A percentile compares a stretch with the other conserved stretches of the same genome.
These are phyloP conservation scores for Chaetomium fimeti DNA, from an alignment of 495 filamentous ascomycete species.

Conservation along the genomic window DNA sequence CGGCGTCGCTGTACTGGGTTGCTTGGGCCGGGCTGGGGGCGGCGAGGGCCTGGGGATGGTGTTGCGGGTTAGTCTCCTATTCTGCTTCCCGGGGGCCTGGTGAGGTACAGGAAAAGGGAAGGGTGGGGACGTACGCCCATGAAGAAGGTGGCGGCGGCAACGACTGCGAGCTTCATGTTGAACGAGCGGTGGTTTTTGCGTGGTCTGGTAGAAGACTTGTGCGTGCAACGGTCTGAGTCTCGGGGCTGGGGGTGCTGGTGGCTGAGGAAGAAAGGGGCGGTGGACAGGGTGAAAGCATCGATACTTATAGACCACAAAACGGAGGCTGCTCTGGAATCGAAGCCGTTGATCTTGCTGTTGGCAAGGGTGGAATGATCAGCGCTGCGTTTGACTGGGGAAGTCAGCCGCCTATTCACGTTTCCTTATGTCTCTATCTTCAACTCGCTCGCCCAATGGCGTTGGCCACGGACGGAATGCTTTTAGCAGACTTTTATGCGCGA, in stretches of 20 bases:
- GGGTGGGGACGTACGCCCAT: background rate
- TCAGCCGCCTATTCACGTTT: background rate
- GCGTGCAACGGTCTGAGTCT: background rate
- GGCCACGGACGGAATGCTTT: background rate
- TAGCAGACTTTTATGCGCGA: background rate
- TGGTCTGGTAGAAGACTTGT: background rate
- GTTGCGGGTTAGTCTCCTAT: background rate
- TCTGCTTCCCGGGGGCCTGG: too few species aligned
- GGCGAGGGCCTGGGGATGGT: background rate
- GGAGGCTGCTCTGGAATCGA: background rate
- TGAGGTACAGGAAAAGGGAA: too few species aligned
- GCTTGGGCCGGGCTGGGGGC: background rate
- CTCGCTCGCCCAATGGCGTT: background rate
- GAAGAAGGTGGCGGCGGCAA: constrained; percentile 1
- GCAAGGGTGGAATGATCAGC: background rate
- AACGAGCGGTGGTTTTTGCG: background rate
- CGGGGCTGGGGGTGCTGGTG: background rate
- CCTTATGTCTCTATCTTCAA: background rate
- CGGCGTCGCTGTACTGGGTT: background rate
- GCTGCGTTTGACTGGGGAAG: background rate
- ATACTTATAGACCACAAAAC: constrained; percentile 5
- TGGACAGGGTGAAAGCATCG: too few species aligned
- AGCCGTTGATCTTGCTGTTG: background rate
- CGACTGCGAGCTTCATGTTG: background rate
- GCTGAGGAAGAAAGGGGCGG: background rate